Conservation (phyloP, 129 eudicot genomes). For the Saposhnikovia divaricata region DNA sequence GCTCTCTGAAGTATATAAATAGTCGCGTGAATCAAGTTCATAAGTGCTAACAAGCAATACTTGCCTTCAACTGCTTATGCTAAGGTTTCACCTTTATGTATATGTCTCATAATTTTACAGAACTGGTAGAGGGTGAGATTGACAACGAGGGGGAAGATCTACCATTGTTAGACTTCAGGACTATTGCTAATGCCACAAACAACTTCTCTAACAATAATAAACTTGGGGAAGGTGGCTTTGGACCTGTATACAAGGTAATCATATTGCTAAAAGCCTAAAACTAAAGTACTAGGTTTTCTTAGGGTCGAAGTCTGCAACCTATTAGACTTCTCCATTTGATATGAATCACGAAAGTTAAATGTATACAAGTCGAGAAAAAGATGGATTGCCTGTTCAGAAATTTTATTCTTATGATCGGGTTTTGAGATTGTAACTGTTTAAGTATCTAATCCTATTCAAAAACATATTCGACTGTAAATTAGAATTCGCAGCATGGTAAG, state of each 20-base stretch:
- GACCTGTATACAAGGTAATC: constrained; percentile 2
- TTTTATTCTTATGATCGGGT: background rate
- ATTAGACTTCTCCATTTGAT: background rate
- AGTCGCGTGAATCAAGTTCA: background rate
- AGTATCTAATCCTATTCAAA: too few species aligned
- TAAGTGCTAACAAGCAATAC: background rate
- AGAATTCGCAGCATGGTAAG: too few species aligned
- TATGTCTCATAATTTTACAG: background rate
- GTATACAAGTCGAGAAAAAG: background rate
- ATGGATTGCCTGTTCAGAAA: background rate
- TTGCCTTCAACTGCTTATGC: too few species aligned
- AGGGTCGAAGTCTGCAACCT: background rate
- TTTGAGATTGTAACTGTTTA: background rate
- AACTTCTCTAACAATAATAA: background rate
- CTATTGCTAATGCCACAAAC: background rate
- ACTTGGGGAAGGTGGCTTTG: constrained; percentile 9
- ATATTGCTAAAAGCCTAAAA: background rate
- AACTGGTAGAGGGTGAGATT: background rate
- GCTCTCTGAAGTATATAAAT: background rate
- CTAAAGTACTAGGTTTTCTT: background rate
- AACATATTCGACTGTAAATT: background rate
- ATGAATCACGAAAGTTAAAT: background rate
- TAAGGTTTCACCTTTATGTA: too few species aligned
- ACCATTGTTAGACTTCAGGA: background rate
- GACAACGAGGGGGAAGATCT: background rate